A percentile compares a stretch with the other conserved stretches of the same genome.
phyloP scores from a whole-genome alignment of 768 basidiomycete genomes.

The Tephrocybe sp. region DNA sequence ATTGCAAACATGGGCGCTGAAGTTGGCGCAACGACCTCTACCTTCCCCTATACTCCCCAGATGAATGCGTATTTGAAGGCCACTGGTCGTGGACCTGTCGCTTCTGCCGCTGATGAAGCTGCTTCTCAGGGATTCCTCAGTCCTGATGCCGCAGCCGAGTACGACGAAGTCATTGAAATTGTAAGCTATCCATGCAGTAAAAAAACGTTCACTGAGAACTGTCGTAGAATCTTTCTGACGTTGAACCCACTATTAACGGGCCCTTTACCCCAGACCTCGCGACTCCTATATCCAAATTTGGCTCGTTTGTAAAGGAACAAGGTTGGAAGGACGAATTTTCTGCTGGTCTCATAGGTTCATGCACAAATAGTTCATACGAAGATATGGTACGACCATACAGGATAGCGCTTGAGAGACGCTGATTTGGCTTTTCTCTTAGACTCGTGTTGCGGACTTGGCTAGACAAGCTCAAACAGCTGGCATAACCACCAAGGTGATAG shows the following conservation, averaged over 20 bases:
- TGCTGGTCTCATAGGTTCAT: conserved; percentile 94
- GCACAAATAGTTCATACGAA: conserved; percentile 98
- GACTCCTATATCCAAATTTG: conserved; percentile 90
- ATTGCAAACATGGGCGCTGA: conserved; percentile 99
- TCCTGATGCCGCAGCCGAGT: conserved; percentile 86
- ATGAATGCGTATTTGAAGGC: conserved; percentile 91
- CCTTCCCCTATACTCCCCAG: conserved; percentile 89
- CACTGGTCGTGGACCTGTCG: conserved; percentile 85
- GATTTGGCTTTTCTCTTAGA: conserved; percentile 42
- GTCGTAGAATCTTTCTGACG: conserved; percentile 74
- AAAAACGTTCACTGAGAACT: conserved; percentile 1
- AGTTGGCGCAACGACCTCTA: conserved; percentile 99
- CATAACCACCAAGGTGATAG: conserved; percentile 63
- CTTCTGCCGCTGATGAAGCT: conserved; percentile 82
- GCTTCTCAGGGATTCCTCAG: conserved; percentile 72
- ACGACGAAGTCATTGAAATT: conserved; percentile 93
- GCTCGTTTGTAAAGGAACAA: conserved; percentile 71
- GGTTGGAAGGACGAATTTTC: conserved; percentile 94
- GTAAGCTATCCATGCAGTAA: conserved; percentile 41
- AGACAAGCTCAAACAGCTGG: conserved; percentile 85
- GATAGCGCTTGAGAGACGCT: not conserved
- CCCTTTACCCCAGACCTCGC: conserved; percentile 97
- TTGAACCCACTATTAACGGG: conserved; percentile 93
- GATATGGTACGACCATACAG: conserved; percentile 63
- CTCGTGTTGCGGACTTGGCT: conserved; percentile 88